Conservation (phyloP, 139 green algal species). For the Coelastrella sp. region DNA sequence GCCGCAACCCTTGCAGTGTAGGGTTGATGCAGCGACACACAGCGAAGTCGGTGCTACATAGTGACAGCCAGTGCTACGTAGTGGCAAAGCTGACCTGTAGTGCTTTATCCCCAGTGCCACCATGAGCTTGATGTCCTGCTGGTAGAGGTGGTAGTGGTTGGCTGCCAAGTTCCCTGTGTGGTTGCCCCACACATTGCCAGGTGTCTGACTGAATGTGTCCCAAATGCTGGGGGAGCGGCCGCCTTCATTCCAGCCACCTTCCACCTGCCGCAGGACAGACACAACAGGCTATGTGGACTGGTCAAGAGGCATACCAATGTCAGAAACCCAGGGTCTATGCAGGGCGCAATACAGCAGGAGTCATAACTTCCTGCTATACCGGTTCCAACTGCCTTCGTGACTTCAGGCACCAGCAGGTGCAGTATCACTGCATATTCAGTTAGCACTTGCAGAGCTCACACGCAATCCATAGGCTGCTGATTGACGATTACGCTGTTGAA, state of each 20-base stretch:
- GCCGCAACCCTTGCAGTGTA: too few relatives aligned
- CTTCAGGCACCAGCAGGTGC: too few relatives aligned
- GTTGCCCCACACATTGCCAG: conserved; percentile 46
- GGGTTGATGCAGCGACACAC: too few relatives aligned
- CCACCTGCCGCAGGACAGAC: conserved; percentile 28
- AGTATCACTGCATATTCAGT: too few relatives aligned
- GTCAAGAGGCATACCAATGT: background rate
- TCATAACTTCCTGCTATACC: too few relatives aligned
- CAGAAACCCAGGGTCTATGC: background rate
- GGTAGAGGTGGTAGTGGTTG: conserved; percentile 47
- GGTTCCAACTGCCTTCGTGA: too few relatives aligned
- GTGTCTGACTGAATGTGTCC: conserved; percentile 63
- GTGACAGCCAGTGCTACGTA: too few relatives aligned
- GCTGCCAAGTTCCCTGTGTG: conserved; percentile 48
- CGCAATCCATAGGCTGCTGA: too few relatives aligned
- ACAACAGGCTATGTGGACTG: background rate
- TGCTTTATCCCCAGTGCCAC: conserved; percentile 44
- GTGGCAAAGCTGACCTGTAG: conserved; percentile 30
- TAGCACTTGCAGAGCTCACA: too few relatives aligned
- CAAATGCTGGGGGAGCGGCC: conserved; percentile 61
- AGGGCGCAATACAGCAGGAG: too few relatives aligned
- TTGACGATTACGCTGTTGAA: background rate
- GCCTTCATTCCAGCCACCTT: conserved; percentile 50
- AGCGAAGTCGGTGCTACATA: too few relatives aligned
- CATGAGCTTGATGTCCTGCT: conserved; percentile 53